These are phyloP conservation scores for Trichosporon faecale DNA, from an alignment of 1,284 basidiomycete genomes.

Conservation along the genomic window DNA sequence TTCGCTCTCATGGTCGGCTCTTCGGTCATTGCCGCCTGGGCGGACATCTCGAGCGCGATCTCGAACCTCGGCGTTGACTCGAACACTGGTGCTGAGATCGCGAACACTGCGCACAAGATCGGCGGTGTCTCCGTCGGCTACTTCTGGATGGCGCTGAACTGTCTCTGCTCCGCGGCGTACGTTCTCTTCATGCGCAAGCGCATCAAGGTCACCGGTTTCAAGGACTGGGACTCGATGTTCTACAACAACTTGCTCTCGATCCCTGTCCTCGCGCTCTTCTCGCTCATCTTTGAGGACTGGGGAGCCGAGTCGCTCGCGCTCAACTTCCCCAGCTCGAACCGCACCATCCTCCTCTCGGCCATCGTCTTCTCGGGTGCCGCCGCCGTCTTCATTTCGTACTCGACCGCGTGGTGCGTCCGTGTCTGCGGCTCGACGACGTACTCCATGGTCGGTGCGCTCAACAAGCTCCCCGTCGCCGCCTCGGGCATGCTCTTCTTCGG, in stretches of 20 bases:
- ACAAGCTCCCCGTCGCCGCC: slow-evolving; percentile 96
- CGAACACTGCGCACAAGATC: slow-evolving; percentile 29
- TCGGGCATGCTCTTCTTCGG: slow-evolving; percentile 96
- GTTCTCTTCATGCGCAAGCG: slow-evolving; percentile 95
- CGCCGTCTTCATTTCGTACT: slow-evolving; percentile 96
- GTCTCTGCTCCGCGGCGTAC: slow-evolving; percentile 84
- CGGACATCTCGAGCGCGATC: slow-evolving; percentile 65
- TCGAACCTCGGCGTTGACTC: slow-evolving; percentile 39
- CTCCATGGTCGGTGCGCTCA: slow-evolving; percentile 97
- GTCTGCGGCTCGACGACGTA: slow-evolving; percentile 97
- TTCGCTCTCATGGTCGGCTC: slow-evolving; percentile 96
- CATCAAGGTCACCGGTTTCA: slow-evolving; percentile 97
- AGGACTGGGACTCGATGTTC: slow-evolving; percentile 99
- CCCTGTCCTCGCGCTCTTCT: slow-evolving; percentile 79
- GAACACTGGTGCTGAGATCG: slow-evolving; percentile 42
- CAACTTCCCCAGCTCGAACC: slow-evolving; percentile 87
- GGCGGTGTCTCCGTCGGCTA: slow-evolving; percentile 70
- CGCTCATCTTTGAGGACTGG: slow-evolving; percentile 89
- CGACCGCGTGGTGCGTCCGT: slow-evolving; percentile 97
- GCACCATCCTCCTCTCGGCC: slow-evolving; percentile 74
- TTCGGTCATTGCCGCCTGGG: slow-evolving; percentile 92
- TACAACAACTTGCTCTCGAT: slow-evolving; percentile 98
- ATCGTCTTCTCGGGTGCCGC: slow-evolving; percentile 95
- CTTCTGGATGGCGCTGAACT: slow-evolving; percentile 95
- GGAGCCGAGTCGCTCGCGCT: slow-evolving; percentile 67